Conservation (phyloP, 768 basidiomycete genomes). For the Russula earlei region DNA sequence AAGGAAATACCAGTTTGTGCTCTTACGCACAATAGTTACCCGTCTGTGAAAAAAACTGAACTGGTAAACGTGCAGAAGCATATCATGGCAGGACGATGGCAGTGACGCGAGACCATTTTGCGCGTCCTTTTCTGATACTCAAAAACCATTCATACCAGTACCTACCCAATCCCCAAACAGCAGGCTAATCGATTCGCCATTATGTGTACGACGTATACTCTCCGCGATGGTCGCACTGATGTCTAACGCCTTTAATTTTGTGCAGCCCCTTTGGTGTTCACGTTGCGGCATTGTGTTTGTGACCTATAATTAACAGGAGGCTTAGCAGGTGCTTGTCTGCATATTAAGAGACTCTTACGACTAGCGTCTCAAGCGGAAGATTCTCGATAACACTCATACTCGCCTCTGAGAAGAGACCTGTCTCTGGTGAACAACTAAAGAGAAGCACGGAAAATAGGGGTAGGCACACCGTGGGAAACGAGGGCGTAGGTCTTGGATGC, state of each 20-base stretch:
- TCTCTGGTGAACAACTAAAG: neutral
- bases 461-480: slow-evolving; percentile 78
- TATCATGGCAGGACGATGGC: neutral
- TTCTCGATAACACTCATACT: slow-evolving; percentile 57
- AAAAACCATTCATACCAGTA: slow-evolving; percentile 10
- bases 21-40: too few species aligned
- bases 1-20: too few species aligned
- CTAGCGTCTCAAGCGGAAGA: slow-evolving; percentile 74
- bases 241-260: slow-evolving; percentile 84
- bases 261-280: slow-evolving; percentile 48
- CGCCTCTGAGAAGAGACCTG: slow-evolving; percentile 74
- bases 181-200: slow-evolving; percentile 85
- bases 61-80: neutral
- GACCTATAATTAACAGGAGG: slow-evolving; percentile 40
- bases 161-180: slow-evolving; percentile 81
- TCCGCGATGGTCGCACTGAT: slow-evolving; percentile 89
- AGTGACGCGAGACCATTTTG: neutral
- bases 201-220: slow-evolving; percentile 90
- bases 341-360: slow-evolving; percentile 43
- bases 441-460: slow-evolving; percentile 6
- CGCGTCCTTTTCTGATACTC: neutral
- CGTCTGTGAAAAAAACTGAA: too few species aligned
- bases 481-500: slow-evolving; percentile 80
- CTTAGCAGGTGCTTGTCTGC: neutral
- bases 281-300: slow-evolving; percentile 92